Base-by-base conservation (phyloP, 805 yeast genomes). In the Saccharomycopsis oosterbeekiorum region DNA sequence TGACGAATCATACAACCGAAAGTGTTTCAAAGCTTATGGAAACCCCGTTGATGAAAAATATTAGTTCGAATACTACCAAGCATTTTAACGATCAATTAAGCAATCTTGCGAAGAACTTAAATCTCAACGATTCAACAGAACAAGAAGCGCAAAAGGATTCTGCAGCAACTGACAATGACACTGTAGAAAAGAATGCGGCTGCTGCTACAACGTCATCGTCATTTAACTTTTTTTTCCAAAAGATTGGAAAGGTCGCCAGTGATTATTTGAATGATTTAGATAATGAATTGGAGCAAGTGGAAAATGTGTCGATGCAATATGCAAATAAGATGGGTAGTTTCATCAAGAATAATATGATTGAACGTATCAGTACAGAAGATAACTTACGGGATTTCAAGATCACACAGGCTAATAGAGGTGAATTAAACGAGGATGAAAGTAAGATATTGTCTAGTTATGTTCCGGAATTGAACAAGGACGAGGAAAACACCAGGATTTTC, bases 251-350 rank as follows among this genome's bases (percentile, higher is more conserved):
- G 50, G 72, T 55, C 61, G 84, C 91, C 8, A 89, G 87, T 66
- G 78, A 78, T 55, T 82, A 80, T 58, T 75, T 91, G 57, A 92
- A 89, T 64, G 80, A 82, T 8, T 77, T 92, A 63, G 97, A 91
- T 70, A 74, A 81, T 65, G 85, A 84, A 66, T 76, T 92, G 55
- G 96, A 88, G 66, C 76, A 77, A 59, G 84, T 89, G 8, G 97
- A 92, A 70, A 80, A 79, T 58, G 73, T 78, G 39, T 92, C 96
- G 0, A 81, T 85, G 0, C 75, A 75, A n/a, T 84, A 81, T 67
- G 82, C 84, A 17, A 70, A 74, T 50, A 82, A 78, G 68, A 75
- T 87, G 60, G 81, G 89, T n/a, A 77, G 81, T 6, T 79, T 84
- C 62, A 75, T 87, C 56, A 73, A 73, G 50, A 77, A 73, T 11